phyloP scores from a whole-genome alignment of 805 yeast genomes.

The Lipomyces orientalis region DNA sequence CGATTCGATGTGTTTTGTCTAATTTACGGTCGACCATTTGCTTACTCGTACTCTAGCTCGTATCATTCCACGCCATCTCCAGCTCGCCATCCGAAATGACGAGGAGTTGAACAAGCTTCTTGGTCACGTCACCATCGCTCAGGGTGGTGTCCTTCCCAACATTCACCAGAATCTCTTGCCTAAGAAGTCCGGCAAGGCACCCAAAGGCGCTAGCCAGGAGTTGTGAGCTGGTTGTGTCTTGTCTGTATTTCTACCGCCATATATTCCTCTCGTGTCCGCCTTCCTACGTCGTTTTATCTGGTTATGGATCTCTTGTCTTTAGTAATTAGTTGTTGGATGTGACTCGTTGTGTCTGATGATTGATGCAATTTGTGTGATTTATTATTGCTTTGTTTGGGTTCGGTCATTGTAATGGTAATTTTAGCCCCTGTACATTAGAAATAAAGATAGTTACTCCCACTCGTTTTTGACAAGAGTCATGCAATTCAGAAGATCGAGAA shows the following conservation, averaged over 20 bases:
- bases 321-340: not conserved
- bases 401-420: slow-evolving; percentile 31
- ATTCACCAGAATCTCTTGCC: slow-evolving; percentile 92
- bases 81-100: slow-evolving; percentile 98
- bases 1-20: not conserved
- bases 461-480: not conserved
- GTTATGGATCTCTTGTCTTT: slow-evolving; percentile 7
- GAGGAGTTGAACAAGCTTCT: slow-evolving; percentile 96
- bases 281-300: slow-evolving; percentile 14
- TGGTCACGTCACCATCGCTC: slow-evolving; percentile 93
- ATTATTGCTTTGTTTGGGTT: slow-evolving; percentile 29
- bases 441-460: slow-evolving; percentile 12
- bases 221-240: slow-evolving; percentile 34
- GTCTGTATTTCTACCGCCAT: not conserved
- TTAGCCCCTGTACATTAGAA: slow-evolving; percentile 33
- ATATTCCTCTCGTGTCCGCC: slow-evolving; percentile 14
- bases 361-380: slow-evolving; percentile 9
- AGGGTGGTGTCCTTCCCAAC: slow-evolving; percentile 99
- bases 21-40: not conserved
- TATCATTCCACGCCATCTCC: slow-evolving; percentile 98
- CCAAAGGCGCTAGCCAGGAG: slow-evolving; percentile 42
- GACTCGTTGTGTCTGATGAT: not conserved
- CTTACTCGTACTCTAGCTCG: slow-evolving; percentile 55
- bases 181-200: slow-evolving; percentile 59
- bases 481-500: too few species aligned